Conservation (phyloP, 2,329 filamentous ascomycete species). For the Aspergillus japonicus region DNA sequence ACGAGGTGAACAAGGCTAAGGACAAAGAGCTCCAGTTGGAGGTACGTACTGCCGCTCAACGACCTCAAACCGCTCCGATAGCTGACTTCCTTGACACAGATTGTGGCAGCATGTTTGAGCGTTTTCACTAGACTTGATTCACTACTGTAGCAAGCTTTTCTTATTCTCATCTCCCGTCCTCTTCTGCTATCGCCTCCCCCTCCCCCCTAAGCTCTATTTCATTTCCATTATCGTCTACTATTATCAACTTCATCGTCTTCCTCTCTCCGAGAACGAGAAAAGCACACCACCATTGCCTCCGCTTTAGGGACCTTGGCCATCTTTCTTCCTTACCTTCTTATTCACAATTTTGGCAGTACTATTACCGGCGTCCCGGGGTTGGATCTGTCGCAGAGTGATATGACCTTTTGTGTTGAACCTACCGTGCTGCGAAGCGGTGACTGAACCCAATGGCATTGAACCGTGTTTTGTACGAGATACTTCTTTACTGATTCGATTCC, state of each 20-base stretch:
- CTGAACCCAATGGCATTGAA: not conserved
- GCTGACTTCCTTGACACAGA: constrained; percentile 44
- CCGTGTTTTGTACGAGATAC: not conserved
- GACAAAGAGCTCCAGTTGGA: constrained; percentile 96
- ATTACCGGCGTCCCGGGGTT: not conserved
- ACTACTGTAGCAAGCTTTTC: constrained; percentile 61
- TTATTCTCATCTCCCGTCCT: not conserved
- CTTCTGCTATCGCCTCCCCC: constrained; percentile 3
- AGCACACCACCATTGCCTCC: not conserved
- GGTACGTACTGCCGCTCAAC: constrained; percentile 53
- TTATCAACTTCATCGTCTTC: constrained; percentile 3
- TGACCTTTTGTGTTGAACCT: not conserved
- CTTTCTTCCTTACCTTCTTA: constrained; percentile 8
- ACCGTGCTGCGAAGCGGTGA: not conserved
- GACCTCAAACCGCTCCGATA: constrained; percentile 2
- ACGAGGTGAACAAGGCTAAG: constrained; percentile 82
- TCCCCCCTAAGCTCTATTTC: constrained; percentile 3
- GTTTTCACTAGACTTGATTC: constrained; percentile 98
- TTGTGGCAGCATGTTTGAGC: constrained; percentile 90
- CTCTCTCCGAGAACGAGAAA: not conserved
- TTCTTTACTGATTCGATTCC: not conserved
- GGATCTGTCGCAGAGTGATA: not conserved
- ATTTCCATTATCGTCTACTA: constrained; percentile 11
- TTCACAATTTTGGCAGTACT: not conserved
- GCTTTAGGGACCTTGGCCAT: not conserved